Percentiles rank a stretch among this genome's conserved stretches.
phyloP scores from a whole-genome alignment of 2,329 filamentous ascomycete genomes.

The Sclerotinia sclerotiorum region DNA sequence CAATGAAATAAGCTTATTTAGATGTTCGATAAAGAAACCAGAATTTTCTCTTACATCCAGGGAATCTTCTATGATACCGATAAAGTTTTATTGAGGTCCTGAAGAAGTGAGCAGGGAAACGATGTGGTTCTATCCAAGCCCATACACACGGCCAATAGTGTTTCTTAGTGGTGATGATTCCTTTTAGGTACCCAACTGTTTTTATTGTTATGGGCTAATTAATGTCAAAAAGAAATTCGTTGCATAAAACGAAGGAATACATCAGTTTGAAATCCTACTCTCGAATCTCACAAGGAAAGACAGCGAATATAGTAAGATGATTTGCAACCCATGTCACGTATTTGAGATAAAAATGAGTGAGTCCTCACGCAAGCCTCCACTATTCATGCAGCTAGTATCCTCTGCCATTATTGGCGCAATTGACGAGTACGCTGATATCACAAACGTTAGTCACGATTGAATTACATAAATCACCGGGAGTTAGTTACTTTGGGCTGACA shows the following conservation, averaged over 20 bases:
- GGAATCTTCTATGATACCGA: background rate
- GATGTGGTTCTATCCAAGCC: background rate
- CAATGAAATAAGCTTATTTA: no score
- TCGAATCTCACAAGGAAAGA: background rate
- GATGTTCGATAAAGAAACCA: background rate
- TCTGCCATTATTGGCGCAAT: slow-evolving; percentile 18
- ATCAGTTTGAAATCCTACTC: background rate
- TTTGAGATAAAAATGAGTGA: background rate
- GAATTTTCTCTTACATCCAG: no score
- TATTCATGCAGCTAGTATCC: background rate
- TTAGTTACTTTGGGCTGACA: slow-evolving; percentile 17
- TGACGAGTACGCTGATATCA: slow-evolving; percentile 16
- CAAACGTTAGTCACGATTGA: background rate
- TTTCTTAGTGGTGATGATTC: background rate
- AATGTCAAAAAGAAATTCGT: background rate
- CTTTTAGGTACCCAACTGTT: background rate
- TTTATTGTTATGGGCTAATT: slow-evolving; percentile 1
- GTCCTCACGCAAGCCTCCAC: no score
- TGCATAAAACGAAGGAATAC: background rate
- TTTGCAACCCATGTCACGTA: background rate
- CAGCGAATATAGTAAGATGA: background rate
- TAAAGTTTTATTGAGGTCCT: background rate
- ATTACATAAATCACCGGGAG: background rate
- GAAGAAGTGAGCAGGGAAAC: background rate
- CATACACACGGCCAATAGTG: background rate